Percentiles rank a stretch among this genome's conserved stretches.
These are phyloP conservation scores for Cyclotella atomus DNA, from an alignment of 108 stramenopile species.

Conservation along the genomic window DNA sequence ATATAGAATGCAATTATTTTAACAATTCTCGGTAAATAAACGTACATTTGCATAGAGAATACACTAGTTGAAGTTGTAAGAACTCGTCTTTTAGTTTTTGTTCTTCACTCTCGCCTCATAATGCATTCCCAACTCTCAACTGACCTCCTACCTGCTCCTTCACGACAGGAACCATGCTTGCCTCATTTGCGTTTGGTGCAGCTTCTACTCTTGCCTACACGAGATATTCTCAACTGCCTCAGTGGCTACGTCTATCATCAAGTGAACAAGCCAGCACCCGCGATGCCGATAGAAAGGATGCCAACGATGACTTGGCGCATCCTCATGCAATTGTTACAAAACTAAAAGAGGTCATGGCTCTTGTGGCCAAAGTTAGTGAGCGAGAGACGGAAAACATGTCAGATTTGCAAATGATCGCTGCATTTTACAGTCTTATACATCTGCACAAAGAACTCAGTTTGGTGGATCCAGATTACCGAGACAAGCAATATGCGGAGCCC, in stretches of 20 bases:
- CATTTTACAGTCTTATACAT: slow-evolving; percentile 2
- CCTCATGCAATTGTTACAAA: background rate
- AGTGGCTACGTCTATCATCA: background rate
- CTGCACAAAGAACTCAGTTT: background rate
- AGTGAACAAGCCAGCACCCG: background rate
- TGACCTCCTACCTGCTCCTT: too few relatives aligned
- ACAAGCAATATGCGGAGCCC: background rate
- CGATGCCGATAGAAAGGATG: background rate
- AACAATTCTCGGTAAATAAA: too few relatives aligned
- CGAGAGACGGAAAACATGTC: background rate
- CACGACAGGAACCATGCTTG: too few relatives aligned
- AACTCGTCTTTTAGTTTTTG: too few relatives aligned
- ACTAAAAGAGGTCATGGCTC: background rate
- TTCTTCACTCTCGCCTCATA: too few relatives aligned
- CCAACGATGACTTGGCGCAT: slow-evolving; percentile 3
- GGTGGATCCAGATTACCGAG: background rate
- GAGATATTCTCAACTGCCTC: background rate
- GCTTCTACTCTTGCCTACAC: background rate
- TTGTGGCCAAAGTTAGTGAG: background rate
- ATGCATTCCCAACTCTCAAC: too few relatives aligned
- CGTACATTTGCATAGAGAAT: too few relatives aligned
- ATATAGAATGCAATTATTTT: too few relatives aligned
- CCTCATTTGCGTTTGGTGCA: background rate
- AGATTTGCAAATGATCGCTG: background rate
- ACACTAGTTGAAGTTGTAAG: too few relatives aligned